These are phyloP conservation scores for Juncus inflexus DNA, from an alignment of 176 grass and related monocot genomes.

Conservation along the genomic window DNA sequence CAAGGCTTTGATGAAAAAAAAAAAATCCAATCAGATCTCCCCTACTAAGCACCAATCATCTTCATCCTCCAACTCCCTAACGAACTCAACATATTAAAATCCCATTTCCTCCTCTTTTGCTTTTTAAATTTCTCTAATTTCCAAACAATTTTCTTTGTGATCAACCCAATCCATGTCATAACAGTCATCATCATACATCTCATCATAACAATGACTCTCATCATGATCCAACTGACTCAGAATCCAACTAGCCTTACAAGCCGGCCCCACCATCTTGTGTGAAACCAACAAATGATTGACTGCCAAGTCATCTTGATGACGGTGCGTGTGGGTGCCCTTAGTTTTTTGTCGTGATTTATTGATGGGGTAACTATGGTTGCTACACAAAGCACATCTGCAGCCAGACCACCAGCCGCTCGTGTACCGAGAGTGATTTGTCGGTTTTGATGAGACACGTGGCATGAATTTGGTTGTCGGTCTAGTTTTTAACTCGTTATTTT, in stretches of 20 bases:
- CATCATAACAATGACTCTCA: not conserved
- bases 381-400: constrained; percentile 1
- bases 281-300: constrained; percentile 11
- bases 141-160: not conserved
- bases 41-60: constrained; percentile 17
- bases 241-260: not conserved
- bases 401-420: not conserved
- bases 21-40: not conserved
- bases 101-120: not conserved
- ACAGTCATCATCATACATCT: not conserved
- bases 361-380: constrained; percentile 7
- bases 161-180: constrained; percentile 8
- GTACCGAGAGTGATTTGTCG: not conserved
- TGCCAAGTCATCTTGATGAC: not conserved
- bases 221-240: constrained; percentile 11
- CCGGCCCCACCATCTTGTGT: not conserved
- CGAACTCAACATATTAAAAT: constrained; percentile 14
- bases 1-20: too few species aligned
- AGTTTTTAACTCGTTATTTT: constrained; percentile 9
- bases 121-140: not conserved
- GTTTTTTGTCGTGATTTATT: constrained; percentile 16
- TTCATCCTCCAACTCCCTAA: constrained; percentile 8
- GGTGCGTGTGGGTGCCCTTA: constrained; percentile 18
- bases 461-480: constrained; percentile 1
- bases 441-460: too few species aligned